Evolutionary conservation across 129 eudicot genomes (phyloP).

Genomic region (Saposhnikovia divaricata): DNA sequence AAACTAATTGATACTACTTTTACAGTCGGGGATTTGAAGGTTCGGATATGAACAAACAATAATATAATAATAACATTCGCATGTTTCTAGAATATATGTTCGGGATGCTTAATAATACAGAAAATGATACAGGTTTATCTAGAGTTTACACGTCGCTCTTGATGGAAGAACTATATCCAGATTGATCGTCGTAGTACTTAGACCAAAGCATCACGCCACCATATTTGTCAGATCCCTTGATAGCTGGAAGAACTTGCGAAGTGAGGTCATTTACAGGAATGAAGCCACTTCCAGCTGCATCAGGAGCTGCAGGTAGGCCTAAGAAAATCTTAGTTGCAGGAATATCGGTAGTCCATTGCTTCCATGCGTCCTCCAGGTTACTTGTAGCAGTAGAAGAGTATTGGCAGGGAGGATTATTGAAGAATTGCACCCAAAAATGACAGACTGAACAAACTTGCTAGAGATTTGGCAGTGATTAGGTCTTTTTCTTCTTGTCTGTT

Average conservation of each 20-base stretch:
- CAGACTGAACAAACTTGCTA: too few relatives aligned
- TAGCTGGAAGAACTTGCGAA: constrained; percentile 4
- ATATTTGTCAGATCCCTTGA: neutral
- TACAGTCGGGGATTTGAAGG: neutral
- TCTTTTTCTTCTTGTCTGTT: neutral
- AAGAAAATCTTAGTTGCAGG: constrained; percentile 3
- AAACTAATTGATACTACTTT: neutral
- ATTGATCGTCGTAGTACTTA: neutral
- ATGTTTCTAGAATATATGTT: neutral
- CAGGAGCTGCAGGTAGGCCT: constrained; percentile 5
- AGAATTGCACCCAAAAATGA: neutral
- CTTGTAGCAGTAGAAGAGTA: neutral
- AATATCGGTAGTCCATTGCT: constrained; percentile 3
- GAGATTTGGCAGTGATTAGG: neutral
- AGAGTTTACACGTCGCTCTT: neutral
- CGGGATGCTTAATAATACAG: neutral
- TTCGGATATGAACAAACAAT: neutral
- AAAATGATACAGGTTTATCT: neutral
- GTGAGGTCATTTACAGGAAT: constrained; percentile 3
- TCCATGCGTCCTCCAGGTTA: constrained; percentile 1
- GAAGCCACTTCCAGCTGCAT: constrained; percentile 9
- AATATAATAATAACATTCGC: neutral
- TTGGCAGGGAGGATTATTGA: neutral
- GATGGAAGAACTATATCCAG: constrained; percentile 10
- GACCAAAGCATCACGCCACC: constrained; percentile 6